A percentile compares a stretch with the other conserved stretches of the same genome.
Conservation (phyloP, 495 filamentous ascomycete genomes). For the Penicillium bovifimosum region DNA sequence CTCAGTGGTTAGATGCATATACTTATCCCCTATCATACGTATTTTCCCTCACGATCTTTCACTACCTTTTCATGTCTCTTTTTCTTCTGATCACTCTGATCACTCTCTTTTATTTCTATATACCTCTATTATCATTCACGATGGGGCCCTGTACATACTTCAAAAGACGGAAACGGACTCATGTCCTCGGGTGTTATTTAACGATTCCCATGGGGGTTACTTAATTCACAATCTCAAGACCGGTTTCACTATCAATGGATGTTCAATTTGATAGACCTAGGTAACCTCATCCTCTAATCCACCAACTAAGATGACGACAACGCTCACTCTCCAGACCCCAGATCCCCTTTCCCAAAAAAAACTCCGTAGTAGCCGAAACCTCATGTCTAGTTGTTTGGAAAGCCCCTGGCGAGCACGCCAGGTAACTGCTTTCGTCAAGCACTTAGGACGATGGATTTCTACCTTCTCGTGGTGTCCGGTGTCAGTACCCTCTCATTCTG, state of each 20-base stretch:
- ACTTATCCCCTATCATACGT: neutral
- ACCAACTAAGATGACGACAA: constrained; percentile 15
- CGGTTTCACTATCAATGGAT: too few relatives aligned
- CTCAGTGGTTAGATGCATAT: neutral
- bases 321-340: constrained; percentile 7
- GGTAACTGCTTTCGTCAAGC: too few relatives aligned
- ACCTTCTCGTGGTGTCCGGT: too few relatives aligned
- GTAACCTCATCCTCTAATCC: too few relatives aligned
- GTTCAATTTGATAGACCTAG: too few relatives aligned
- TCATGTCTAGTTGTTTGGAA: too few relatives aligned
- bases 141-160: constrained; percentile 14
- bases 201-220: too few relatives aligned
- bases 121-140: constrained; percentile 1
- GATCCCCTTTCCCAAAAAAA: constrained; percentile 3
- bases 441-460: too few relatives aligned
- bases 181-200: neutral
- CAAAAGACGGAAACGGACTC: neutral
- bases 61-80: neutral
- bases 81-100: neutral
- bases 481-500: too few relatives aligned
- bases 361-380: constrained; percentile 13
- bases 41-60: constrained; percentile 1
- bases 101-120: neutral
- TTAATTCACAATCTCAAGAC: too few relatives aligned
- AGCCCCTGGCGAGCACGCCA: too few relatives aligned